Conservation (phyloP, 2,329 filamentous ascomycete species). For the Aspergillus phoenicis region DNA sequence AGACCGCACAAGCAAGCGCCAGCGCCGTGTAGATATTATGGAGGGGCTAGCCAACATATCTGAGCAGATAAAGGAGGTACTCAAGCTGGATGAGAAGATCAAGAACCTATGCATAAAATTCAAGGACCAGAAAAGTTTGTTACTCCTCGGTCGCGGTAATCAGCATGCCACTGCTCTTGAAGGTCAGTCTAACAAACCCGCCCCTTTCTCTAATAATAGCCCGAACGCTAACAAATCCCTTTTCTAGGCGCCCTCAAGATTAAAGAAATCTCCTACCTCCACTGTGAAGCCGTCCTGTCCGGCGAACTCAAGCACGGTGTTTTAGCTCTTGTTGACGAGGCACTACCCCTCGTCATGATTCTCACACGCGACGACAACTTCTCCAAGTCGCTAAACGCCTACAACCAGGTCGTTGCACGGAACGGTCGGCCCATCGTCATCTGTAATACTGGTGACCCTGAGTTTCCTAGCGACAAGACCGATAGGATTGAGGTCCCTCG, state of each 20-base stretch:
- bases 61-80: slow-evolving; percentile 85
- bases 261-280: slow-evolving; percentile 99
- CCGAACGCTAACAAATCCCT: slow-evolving; percentile 15
- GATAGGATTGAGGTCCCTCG: slow-evolving; percentile 97
- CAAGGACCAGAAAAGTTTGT: slow-evolving; percentile 94
- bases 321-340: slow-evolving; percentile 93
- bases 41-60: slow-evolving; percentile 86
- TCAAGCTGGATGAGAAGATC: slow-evolving; percentile 89
- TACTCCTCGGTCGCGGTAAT: slow-evolving; percentile 89
- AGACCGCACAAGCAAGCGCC: slow-evolving; percentile 91
- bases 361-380: slow-evolving; percentile 94
- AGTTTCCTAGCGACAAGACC: slow-evolving; percentile 84
- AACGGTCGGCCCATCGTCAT: slow-evolving; percentile 97
- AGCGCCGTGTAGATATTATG: slow-evolving; percentile 93
- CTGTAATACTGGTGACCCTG: slow-evolving; percentile 86
- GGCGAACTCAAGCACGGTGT: slow-evolving; percentile 99
- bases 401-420: slow-evolving; percentile 98
- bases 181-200: slow-evolving; percentile 50
- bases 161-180: slow-evolving; percentile 95
- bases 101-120: slow-evolving; percentile 93
- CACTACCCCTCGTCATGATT: slow-evolving; percentile 99
- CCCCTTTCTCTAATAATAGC: background rate
- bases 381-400: slow-evolving; percentile 96
- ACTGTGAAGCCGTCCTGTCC: slow-evolving; percentile 99
- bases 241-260: slow-evolving; percentile 83